Conservation (phyloP, 495 filamentous ascomycete species). For the Cercophora sp. region DNA sequence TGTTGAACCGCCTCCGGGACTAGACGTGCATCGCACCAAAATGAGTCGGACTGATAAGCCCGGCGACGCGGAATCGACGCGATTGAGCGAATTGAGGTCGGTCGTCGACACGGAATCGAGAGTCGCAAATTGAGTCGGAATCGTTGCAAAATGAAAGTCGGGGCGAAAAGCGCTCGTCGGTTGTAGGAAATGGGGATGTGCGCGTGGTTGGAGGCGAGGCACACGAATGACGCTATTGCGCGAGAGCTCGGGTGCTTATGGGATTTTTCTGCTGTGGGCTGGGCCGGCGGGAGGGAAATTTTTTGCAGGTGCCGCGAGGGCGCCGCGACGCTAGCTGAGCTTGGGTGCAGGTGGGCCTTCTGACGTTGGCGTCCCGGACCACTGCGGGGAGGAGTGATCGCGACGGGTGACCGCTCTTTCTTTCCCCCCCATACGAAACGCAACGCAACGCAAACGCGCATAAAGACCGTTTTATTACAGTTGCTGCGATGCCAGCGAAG, state of each 20-base stretch:
- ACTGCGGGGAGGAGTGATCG: not conserved
- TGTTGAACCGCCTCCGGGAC: slow-evolving; percentile 47
- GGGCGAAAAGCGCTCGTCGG: not conserved
- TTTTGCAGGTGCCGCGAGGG: not conserved
- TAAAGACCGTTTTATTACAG: not conserved
- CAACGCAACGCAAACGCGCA: not conserved
- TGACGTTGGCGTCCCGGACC: too few species aligned
- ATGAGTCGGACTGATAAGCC: slow-evolving; percentile 17
- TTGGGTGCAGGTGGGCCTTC: not conserved
- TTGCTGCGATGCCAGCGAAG: not conserved
- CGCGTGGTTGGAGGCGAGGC: slow-evolving; percentile 1
- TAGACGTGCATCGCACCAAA: slow-evolving; percentile 30
- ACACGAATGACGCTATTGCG: slow-evolving; percentile 8
- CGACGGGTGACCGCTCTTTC: not conserved
- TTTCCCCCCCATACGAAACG: not conserved
- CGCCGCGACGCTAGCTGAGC: not conserved
- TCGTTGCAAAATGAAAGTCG: not conserved
- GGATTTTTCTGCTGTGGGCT: slow-evolving; percentile 4
- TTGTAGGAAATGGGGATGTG: not conserved
- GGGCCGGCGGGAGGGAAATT: slow-evolving; percentile 2
- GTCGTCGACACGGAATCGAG: not conserved
- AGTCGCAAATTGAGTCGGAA: not conserved
- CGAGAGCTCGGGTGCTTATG: not conserved
- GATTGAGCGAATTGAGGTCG: not conserved
- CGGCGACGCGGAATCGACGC: slow-evolving; percentile 10